Conservation (phyloP, 306 rosid genomes). For the Corylus avellana region DNA sequence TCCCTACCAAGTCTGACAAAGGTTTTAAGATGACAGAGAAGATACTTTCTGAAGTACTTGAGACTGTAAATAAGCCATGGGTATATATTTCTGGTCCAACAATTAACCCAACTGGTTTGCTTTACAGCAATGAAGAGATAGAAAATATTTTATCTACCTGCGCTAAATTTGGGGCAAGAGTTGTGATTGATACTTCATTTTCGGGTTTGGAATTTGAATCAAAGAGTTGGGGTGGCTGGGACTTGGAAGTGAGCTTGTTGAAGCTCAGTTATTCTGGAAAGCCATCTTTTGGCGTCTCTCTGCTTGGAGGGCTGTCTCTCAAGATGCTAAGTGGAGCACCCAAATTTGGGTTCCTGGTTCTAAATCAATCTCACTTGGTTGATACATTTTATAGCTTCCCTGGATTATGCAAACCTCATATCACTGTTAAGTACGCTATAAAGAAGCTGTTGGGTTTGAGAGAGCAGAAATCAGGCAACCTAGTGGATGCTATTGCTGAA, state of each 20-base stretch:
- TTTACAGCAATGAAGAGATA: constrained; percentile 75
- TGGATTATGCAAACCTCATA: constrained; percentile 84
- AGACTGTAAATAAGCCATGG: constrained; percentile 75
- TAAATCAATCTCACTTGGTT: constrained; percentile 60
- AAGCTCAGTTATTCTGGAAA: constrained; percentile 49
- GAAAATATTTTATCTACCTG: constrained; percentile 59
- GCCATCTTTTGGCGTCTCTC: constrained; percentile 69
- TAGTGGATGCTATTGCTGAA: constrained; percentile 61
- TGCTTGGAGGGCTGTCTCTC: constrained; percentile 88
- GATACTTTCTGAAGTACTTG: constrained; percentile 54
- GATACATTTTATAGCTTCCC: constrained; percentile 69
- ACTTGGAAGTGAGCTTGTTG: constrained; percentile 61
- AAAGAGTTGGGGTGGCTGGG: constrained; percentile 84
- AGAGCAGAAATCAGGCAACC: constrained; percentile 60
- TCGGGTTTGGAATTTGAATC: constrained; percentile 90
- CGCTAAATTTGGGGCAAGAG: constrained; percentile 86
- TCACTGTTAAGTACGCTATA: constrained; percentile 80
- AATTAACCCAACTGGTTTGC: constrained; percentile 81
- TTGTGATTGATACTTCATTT: constrained; percentile 83
- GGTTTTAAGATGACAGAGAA: constrained; percentile 76
- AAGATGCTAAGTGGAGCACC: constrained; percentile 74
- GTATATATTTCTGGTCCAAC: constrained; percentile 96
- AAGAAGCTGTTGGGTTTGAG: constrained; percentile 76
- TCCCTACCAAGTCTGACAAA: constrained; percentile 57
- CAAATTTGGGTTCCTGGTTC: constrained; percentile 78